A percentile compares a stretch with the other conserved stretches of the same genome.
Evolutionary conservation across 495 filamentous ascomycete species (phyloP).

Genomic region (Neurospora sp.): DNA sequence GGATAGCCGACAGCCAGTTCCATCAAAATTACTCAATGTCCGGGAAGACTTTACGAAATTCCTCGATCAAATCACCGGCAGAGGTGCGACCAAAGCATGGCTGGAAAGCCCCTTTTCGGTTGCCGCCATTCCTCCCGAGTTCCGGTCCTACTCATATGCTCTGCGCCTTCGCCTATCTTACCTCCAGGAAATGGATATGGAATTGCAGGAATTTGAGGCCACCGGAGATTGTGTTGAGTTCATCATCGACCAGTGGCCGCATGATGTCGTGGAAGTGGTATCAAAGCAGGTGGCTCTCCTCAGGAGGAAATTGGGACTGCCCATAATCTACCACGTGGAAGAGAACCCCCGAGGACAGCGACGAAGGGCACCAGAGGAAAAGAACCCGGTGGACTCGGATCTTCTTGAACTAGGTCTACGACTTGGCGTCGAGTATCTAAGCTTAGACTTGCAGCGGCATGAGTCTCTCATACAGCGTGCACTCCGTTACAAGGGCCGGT

Average conservation of each 20-base stretch:
- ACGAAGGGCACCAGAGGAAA: conserved; percentile 20
- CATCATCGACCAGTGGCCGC: conserved; percentile 53
- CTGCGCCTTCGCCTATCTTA: conserved; percentile 54
- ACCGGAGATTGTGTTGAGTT: conserved; percentile 65
- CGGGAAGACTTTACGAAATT: conserved; percentile 68
- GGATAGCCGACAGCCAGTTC: conserved; percentile 28
- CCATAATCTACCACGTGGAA: conserved; percentile 61
- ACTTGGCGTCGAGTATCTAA: conserved; percentile 64
- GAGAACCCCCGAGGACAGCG: conserved; percentile 38
- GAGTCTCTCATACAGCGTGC: conserved; percentile 42
- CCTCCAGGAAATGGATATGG: conserved; percentile 41
- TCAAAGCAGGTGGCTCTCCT: conserved; percentile 49
- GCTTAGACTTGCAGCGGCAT: conserved; percentile 52
- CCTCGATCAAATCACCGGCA: conserved; percentile 53
- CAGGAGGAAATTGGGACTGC: conserved; percentile 53
- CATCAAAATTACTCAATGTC: conserved; percentile 54
- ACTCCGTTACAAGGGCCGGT: conserved; percentile 49
- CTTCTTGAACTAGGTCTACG: conserved; percentile 59
- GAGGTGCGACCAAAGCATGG: conserved; percentile 42
- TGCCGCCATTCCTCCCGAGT: conserved; percentile 54
- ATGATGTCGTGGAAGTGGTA: conserved; percentile 39
- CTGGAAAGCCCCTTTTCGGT: conserved; percentile 66
- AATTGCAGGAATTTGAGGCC: conserved; percentile 55
- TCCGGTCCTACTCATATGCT: conserved; percentile 55
- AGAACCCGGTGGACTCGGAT: conserved; percentile 46